phyloP scores from a whole-genome alignment of 1,139 yeast genomes.

The Saccharomyces hybrid region DNA sequence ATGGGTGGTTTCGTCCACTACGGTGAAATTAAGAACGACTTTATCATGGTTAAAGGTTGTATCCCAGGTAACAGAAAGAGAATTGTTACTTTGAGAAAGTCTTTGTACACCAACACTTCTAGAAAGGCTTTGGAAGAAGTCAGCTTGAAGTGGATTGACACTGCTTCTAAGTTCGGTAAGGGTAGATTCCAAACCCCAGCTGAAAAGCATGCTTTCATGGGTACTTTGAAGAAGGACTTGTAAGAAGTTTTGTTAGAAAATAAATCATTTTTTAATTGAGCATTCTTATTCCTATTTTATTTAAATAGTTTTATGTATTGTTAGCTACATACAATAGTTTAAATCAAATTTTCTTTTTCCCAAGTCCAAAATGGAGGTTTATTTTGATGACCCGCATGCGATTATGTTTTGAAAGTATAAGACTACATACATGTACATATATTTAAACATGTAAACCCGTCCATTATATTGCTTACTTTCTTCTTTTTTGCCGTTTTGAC shows the following conservation, averaged over 20 bases:
- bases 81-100: constrained; percentile 97
- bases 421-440: neutral
- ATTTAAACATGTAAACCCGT: neutral
- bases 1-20: constrained; percentile 99
- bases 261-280: constrained; percentile 4
- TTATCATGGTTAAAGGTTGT: constrained; percentile 95
- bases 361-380: neutral
- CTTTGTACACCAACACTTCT: constrained; percentile 95
- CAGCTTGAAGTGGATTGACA: constrained; percentile 98
- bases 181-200: constrained; percentile 99
- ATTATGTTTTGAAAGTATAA: neutral
- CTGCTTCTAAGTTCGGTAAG: constrained; percentile 99
- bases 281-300: constrained; percentile 4
- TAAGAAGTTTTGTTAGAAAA: constrained; percentile 17
- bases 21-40: constrained; percentile 97
- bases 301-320: neutral
- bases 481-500: neutral
- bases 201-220: constrained; percentile 99
- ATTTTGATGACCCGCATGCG: neutral
- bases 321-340: neutral
- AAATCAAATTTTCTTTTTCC: neutral
- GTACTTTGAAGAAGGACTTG: constrained; percentile 97
- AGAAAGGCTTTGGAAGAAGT: constrained; percentile 97
- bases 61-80: constrained; percentile 99
- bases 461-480: neutral